A percentile compares a stretch with the other conserved stretches of the same genome.
Evolutionary conservation across 495 filamentous ascomycete genomes (phyloP).

Genomic region (Apodospora peruviana): DNA sequence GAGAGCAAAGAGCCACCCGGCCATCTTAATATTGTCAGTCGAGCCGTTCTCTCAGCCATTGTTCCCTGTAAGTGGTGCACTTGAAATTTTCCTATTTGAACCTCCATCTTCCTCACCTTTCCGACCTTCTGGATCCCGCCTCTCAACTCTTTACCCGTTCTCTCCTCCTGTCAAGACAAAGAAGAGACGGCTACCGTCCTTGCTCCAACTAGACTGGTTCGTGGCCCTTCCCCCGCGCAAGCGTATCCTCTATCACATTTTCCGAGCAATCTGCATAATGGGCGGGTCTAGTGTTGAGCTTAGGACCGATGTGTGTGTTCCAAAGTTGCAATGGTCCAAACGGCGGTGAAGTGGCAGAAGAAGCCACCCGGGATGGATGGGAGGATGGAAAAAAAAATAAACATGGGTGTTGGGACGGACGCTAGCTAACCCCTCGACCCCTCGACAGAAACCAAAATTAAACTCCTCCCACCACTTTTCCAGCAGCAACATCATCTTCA

Average conservation of each 20-base stretch:
- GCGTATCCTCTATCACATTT: not conserved
- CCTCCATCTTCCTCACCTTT: not conserved
- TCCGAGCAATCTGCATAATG: not conserved
- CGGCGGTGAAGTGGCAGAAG: not conserved
- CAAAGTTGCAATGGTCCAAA: not conserved
- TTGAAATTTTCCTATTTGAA: slow-evolving; percentile 17
- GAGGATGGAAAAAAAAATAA: not conserved
- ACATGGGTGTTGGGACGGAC: not conserved
- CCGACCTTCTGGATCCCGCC: not conserved
- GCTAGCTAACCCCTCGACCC: not conserved
- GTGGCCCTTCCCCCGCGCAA: not conserved
- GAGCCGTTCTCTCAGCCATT: slow-evolving; percentile 5
- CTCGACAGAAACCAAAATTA: not conserved
- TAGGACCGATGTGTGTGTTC: not conserved
- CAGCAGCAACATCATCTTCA: not conserved
- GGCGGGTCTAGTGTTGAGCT: not conserved
- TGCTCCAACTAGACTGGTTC: not conserved
- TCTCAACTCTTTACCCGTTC: not conserved
- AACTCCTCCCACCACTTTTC: not conserved
- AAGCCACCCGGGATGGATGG: not conserved
- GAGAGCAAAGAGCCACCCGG: not conserved
- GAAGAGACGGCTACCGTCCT: not conserved
- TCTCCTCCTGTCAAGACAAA: not conserved
- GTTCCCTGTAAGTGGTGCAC: slow-evolving; percentile 7
- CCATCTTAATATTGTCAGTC: slow-evolving; percentile 13